These are phyloP conservation scores for Pulveroboletus sp. DNA, from an alignment of 768 basidiomycete species.

Conservation along the genomic window DNA sequence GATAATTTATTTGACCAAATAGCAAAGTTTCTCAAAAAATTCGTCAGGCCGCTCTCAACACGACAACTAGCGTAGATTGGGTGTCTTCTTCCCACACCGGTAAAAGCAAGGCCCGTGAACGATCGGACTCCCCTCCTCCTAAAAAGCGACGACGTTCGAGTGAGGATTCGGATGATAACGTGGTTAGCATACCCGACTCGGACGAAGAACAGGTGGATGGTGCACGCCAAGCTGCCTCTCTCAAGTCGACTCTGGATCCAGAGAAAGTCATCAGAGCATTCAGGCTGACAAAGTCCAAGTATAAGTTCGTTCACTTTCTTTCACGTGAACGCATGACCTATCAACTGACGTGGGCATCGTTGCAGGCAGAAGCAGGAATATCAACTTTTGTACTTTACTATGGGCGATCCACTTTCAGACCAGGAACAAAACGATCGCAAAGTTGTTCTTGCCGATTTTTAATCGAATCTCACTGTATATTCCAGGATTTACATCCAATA, in stretches of 20 bases:
- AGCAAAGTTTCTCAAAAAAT: conserved; percentile 11
- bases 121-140: conserved; percentile 19
- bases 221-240: neutral
- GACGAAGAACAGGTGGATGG: conserved; percentile 7
- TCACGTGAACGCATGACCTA: neutral
- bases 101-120: conserved; percentile 23
- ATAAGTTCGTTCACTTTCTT: conserved; percentile 38
- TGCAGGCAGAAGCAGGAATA: conserved; percentile 49
- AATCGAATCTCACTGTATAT: conserved; percentile 4
- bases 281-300: conserved; percentile 37
- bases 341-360: neutral
- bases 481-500: neutral
- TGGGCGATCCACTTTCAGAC: conserved; percentile 59
- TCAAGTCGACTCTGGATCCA: conserved; percentile 24
- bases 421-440: conserved; percentile 47
- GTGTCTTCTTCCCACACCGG: conserved; percentile 9
- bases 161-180: conserved; percentile 25
- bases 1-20: conserved; percentile 2
- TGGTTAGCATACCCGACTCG: conserved; percentile 23
- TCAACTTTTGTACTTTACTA: conserved; percentile 82
- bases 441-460: conserved; percentile 42
- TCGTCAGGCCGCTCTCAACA: conserved; percentile 23
- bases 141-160: conserved; percentile 29
- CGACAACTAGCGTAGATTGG: conserved; percentile 1
- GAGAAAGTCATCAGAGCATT: conserved; percentile 44